Conservation (phyloP, 257 asterid genomes). For the Paulownia fortunei region DNA sequence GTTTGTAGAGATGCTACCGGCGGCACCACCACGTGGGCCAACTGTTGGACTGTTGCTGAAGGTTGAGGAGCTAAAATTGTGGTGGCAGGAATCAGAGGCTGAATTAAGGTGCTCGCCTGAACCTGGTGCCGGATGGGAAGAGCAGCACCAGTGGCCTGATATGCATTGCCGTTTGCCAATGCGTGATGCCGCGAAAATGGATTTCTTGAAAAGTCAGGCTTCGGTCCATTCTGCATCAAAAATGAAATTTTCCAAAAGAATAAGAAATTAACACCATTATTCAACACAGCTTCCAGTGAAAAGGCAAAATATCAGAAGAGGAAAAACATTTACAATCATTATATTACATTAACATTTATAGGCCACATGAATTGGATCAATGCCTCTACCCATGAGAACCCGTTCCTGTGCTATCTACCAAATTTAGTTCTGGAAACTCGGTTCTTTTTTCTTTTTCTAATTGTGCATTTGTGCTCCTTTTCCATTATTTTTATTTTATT, state of each 20-base stretch:
- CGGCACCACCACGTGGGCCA: slow-evolving; percentile 31
- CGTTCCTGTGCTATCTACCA: too few relatives aligned
- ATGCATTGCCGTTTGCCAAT: slow-evolving; percentile 37
- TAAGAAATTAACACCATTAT: slow-evolving; percentile 7
- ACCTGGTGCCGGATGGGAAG: slow-evolving; percentile 32
- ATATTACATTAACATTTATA: background rate
- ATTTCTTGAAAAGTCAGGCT: slow-evolving; percentile 69
- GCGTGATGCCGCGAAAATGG: slow-evolving; percentile 75
- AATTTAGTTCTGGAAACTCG: background rate
- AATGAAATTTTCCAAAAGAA: slow-evolving; percentile 22
- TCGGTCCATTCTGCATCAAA: slow-evolving; percentile 71
- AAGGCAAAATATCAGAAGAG: background rate
- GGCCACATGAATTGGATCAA: background rate
- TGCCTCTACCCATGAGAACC: too few relatives aligned
- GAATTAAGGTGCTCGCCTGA: slow-evolving; percentile 28
- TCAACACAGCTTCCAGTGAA: slow-evolving; percentile 4
- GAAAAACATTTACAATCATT: background rate
- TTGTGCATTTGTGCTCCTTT: background rate
- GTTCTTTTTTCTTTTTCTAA: background rate
- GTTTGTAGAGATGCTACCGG: slow-evolving; percentile 36
- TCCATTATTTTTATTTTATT: background rate
- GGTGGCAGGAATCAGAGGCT: slow-evolving; percentile 41
- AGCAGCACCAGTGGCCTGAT: slow-evolving; percentile 31
- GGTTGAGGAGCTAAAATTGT: slow-evolving; percentile 46
- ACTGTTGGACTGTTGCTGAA: slow-evolving; percentile 37